These are phyloP conservation scores for Areca catechu DNA, from an alignment of 176 grass and related monocot genomes.

Conservation along the genomic window DNA sequence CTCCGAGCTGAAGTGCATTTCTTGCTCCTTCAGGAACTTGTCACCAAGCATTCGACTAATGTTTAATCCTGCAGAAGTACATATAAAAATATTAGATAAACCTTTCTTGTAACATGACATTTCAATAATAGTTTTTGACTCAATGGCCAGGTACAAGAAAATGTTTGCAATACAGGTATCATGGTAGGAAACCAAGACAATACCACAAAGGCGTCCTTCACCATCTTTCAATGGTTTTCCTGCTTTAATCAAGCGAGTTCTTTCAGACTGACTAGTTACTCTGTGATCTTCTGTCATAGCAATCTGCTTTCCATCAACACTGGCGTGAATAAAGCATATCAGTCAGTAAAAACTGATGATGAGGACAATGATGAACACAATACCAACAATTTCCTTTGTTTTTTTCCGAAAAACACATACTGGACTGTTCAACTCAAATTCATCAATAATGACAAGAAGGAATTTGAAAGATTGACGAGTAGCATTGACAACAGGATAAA, in stretches of 20 bases:
- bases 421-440: too few relatives aligned
- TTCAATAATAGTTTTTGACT: too few relatives aligned
- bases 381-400: too few relatives aligned
- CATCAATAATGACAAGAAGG: too few relatives aligned
- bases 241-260: constrained; percentile 48
- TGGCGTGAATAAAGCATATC: constrained; percentile 4
- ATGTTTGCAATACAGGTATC: neutral
- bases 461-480: too few relatives aligned
- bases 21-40: constrained; percentile 77
- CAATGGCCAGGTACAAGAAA: too few relatives aligned
- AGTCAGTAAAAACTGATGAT: too few relatives aligned
- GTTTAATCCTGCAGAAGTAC: constrained; percentile 50
- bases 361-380: too few relatives aligned
- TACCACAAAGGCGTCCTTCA: constrained; percentile 59
- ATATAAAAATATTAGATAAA: too few relatives aligned
- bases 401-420: too few relatives aligned
- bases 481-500: too few relatives aligned
- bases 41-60: constrained; percentile 79
- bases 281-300: constrained; percentile 81
- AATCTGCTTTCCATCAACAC: constrained; percentile 47
- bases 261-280: constrained; percentile 55
- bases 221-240: constrained; percentile 68
- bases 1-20: constrained; percentile 70
- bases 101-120: too few relatives aligned
- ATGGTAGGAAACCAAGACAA: neutral